Conservation (phyloP, 495 filamentous ascomycete genomes). For the Annulohypoxylon maeteangense region DNA sequence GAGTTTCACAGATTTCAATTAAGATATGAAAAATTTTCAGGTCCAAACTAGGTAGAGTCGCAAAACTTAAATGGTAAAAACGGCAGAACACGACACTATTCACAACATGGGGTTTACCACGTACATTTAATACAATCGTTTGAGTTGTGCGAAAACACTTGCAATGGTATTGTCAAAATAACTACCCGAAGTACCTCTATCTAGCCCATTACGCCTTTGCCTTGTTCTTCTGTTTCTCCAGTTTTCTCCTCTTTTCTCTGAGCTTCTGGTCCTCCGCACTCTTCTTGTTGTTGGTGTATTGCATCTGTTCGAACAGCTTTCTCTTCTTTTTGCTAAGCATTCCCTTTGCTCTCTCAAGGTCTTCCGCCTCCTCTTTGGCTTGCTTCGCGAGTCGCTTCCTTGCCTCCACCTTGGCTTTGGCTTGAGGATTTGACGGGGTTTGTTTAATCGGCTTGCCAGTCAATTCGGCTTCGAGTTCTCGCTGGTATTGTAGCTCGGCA, state of each 20-base stretch:
- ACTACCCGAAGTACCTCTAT: slow-evolving; percentile 28
- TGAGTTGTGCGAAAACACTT: slow-evolving; percentile 16
- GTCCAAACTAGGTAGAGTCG: not conserved
- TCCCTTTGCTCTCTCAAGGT: slow-evolving; percentile 86
- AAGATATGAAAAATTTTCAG: slow-evolving; percentile 7
- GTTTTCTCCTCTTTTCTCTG: slow-evolving; percentile 84
- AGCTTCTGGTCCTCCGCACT: slow-evolving; percentile 78
- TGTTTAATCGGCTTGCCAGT: slow-evolving; percentile 60
- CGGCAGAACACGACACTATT: slow-evolving; percentile 12
- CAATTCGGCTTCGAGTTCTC: slow-evolving; percentile 91
- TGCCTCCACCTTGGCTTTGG: slow-evolving; percentile 68
- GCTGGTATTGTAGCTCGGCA: slow-evolving; percentile 70
- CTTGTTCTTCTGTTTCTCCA: slow-evolving; percentile 72
- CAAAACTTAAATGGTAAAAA: slow-evolving; percentile 2
- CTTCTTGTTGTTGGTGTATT: slow-evolving; percentile 86
- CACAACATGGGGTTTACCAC: not conserved
- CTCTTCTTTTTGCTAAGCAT: slow-evolving; percentile 94
- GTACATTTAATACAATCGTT: not conserved
- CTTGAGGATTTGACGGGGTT: slow-evolving; percentile 59
- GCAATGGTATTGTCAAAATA: slow-evolving; percentile 43
- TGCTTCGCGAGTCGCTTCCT: slow-evolving; percentile 77
- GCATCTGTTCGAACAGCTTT: slow-evolving; percentile 91
- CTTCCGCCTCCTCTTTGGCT: slow-evolving; percentile 79
- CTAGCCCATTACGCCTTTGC: slow-evolving; percentile 44
- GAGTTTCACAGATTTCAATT: not conserved